Conservation (phyloP, 306 rosid species). For the Cicer yamashitae region DNA sequence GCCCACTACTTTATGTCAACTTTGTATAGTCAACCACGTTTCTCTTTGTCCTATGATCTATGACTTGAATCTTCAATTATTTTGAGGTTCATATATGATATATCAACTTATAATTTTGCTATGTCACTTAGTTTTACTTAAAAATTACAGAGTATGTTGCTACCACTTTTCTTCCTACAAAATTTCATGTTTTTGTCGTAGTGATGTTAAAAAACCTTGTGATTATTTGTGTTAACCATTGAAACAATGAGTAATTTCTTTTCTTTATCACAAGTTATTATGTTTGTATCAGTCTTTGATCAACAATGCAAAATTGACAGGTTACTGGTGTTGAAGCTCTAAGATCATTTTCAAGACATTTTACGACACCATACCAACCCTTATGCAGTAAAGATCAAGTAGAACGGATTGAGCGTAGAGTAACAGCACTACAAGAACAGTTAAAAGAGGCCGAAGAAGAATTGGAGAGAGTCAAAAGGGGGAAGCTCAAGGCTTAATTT, state of each 20-base stretch:
- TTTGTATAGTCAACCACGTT: too few relatives aligned
- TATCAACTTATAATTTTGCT: too few relatives aligned
- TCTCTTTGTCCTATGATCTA: too few relatives aligned
- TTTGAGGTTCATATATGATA: too few relatives aligned
- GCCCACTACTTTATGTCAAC: too few relatives aligned
- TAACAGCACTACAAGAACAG: slow-evolving; percentile 60
- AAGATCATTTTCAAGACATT: slow-evolving; percentile 71
- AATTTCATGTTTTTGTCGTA: background rate
- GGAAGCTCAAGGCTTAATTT: slow-evolving; percentile 58
- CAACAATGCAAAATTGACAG: slow-evolving; percentile 51
- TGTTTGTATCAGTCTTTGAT: slow-evolving; percentile 30
- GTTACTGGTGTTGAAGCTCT: slow-evolving; percentile 92
- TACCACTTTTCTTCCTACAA: background rate
- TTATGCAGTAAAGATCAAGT: slow-evolving; percentile 48
- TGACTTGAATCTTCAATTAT: too few relatives aligned
- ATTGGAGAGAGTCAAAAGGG: slow-evolving; percentile 64
- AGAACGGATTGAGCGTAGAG: slow-evolving; percentile 69
- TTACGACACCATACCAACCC: slow-evolving; percentile 68
- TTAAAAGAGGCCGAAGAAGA: slow-evolving; percentile 75
- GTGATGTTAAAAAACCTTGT: background rate
- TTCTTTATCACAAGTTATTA: background rate
- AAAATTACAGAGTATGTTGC: background rate
- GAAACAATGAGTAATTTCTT: slow-evolving; percentile 1
- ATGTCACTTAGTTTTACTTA: too few relatives aligned
- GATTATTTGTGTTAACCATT: background rate